phyloP scores from a whole-genome alignment of 495 filamentous ascomycete species.

The Penicillium lividum region DNA sequence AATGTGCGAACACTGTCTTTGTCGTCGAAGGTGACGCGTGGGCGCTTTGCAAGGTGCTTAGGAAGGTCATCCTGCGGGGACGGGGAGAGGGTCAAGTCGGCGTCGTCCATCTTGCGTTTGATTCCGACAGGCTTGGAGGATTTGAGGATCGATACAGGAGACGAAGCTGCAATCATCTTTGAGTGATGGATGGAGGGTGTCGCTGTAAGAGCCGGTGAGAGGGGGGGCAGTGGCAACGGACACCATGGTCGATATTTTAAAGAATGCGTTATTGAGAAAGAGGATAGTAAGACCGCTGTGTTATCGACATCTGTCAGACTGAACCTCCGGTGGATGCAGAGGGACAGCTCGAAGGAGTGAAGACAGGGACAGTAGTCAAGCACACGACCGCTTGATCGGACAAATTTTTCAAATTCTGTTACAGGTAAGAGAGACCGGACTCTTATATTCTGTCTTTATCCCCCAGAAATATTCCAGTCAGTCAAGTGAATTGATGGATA shows the following conservation, averaged over 20 bases:
- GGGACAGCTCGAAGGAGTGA: slow-evolving; percentile 11
- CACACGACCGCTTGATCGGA: slow-evolving; percentile 29
- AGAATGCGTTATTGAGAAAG: slow-evolving; percentile 10
- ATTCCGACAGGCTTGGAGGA: slow-evolving; percentile 33
- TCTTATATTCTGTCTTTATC: slow-evolving; percentile 23
- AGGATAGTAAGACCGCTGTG: slow-evolving; percentile 6
- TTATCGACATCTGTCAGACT: slow-evolving; percentile 28
- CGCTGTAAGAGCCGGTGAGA: slow-evolving; percentile 30
- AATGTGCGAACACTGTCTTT: slow-evolving; percentile 59
- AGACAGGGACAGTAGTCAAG: slow-evolving; percentile 13
- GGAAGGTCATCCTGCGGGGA: slow-evolving; percentile 41
- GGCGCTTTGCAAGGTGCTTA: slow-evolving; percentile 53
- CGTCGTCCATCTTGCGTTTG: slow-evolving; percentile 47
- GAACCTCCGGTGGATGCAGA: slow-evolving; percentile 11
- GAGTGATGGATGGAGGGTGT: slow-evolving; percentile 25
- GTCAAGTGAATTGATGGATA: slow-evolving; percentile 12
- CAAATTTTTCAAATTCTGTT: slow-evolving; percentile 14
- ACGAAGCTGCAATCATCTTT: slow-evolving; percentile 38
- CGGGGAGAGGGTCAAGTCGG: slow-evolving; percentile 39
- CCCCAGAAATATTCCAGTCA: slow-evolving; percentile 18
- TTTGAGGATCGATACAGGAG: slow-evolving; percentile 48
- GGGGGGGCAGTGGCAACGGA: slow-evolving; percentile 42
- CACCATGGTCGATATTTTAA: slow-evolving; percentile 39
- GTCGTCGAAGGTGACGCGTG: slow-evolving; percentile 76
- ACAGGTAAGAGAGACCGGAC: slow-evolving; percentile 17